Conservation (phyloP, 495 filamentous ascomycete genomes). For the Aspergillus saccharolyticus region DNA sequence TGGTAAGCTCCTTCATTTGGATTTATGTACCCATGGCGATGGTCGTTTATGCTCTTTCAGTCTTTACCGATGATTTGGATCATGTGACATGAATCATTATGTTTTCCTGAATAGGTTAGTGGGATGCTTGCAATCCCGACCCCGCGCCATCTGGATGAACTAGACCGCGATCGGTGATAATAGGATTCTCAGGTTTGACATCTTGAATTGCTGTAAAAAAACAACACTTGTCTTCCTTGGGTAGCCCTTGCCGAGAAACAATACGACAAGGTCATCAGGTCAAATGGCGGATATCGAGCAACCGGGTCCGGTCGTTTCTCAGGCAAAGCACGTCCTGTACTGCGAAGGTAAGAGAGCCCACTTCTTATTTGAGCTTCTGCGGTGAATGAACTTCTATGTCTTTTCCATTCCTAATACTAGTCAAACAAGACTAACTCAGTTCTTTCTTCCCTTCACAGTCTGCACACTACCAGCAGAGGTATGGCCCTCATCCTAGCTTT, state of each 20-base stretch:
- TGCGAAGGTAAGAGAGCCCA: constrained; percentile 62
- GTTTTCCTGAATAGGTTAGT: background rate
- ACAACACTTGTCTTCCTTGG: background rate
- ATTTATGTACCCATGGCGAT: too few relatives aligned
- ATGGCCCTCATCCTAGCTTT: constrained; percentile 30
- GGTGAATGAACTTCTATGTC: background rate
- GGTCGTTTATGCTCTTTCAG: too few relatives aligned
- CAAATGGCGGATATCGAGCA: constrained; percentile 40
- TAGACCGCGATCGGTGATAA: background rate
- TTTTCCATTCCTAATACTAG: background rate
- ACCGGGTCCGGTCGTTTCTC: constrained; percentile 45
- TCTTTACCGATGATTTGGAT: too few relatives aligned
- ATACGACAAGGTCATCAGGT: background rate
- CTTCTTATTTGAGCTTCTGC: constrained; percentile 7
- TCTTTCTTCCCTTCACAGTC: constrained; percentile 47
- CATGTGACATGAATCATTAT: background rate
- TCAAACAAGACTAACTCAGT: constrained; percentile 6
- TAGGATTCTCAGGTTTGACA: background rate
- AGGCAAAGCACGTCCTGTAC: constrained; percentile 65
- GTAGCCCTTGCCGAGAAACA: background rate
- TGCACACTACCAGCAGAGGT: constrained; percentile 94
- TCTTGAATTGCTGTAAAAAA: background rate
- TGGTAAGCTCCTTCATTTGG: too few relatives aligned
- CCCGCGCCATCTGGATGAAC: constrained; percentile 14
- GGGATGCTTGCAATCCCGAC: constrained; percentile 6